Percentiles rank a stretch among this genome's conserved stretches.
Conservation (phyloP, 805 yeast genomes). For the Kodamaea nitidulidarum region DNA sequence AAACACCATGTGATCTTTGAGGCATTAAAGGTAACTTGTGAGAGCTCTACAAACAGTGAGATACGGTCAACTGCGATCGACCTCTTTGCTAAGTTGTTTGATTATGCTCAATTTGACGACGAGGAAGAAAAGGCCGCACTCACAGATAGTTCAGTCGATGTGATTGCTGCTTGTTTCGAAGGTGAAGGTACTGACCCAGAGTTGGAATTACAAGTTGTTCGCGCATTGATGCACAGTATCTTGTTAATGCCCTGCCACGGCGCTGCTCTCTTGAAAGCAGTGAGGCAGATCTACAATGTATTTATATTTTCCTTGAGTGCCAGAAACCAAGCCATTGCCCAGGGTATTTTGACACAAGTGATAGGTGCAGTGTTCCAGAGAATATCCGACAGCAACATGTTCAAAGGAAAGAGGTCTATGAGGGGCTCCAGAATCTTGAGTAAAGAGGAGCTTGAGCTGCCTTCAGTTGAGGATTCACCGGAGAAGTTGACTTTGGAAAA, state of each 20-base stretch:
- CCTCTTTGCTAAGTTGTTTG: constrained; percentile 79
- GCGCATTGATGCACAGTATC: constrained; percentile 87
- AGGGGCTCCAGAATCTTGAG: constrained; percentile 9
- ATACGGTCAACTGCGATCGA: constrained; percentile 76
- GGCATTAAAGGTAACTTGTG: constrained; percentile 72
- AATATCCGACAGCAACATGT: constrained; percentile 27
- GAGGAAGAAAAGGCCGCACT: constrained; percentile 52
- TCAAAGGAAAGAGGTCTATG: constrained; percentile 2
- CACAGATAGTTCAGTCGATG: constrained; percentile 79
- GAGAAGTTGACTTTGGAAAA: constrained; percentile 56
- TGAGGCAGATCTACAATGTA: constrained; percentile 89
- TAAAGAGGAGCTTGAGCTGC: constrained; percentile 11
- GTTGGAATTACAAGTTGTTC: constrained; percentile 86
- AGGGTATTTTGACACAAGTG: constrained; percentile 90
- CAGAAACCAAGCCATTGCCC: constrained; percentile 88
- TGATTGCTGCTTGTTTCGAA: constrained; percentile 78
- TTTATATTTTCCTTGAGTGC: constrained; percentile 80
- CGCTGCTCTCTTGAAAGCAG: constrained; percentile 79
- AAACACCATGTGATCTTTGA: constrained; percentile 62
- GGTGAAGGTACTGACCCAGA: constrained; percentile 90
- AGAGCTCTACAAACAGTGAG: constrained; percentile 52
- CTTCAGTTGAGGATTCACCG: constrained; percentile 7
- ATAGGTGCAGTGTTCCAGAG: constrained; percentile 82
- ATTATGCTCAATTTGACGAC: constrained; percentile 73
- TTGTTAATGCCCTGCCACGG: constrained; percentile 88